Conservation (phyloP, 352 stramenopile genomes). For the Blastocystis sp. region DNA sequence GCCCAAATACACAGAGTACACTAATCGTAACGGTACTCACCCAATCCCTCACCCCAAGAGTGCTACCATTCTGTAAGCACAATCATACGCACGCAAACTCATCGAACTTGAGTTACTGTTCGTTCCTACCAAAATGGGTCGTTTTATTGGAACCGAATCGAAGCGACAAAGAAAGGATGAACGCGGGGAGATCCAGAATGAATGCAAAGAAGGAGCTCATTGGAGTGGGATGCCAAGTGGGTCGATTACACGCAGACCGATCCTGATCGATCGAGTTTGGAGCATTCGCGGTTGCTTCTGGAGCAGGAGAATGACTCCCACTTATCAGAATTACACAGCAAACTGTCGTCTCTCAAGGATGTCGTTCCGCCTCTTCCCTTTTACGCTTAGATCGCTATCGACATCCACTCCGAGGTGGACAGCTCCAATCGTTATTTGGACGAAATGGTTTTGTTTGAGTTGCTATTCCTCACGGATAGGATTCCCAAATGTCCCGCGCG, state of each 20-base stretch:
- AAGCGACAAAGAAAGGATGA: neutral
- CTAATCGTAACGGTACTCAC: no score
- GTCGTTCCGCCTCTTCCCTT: neutral
- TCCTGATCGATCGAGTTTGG: neutral
- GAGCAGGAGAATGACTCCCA: conserved; percentile 35
- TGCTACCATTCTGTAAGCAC: no score
- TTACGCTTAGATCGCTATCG: conserved; percentile 11
- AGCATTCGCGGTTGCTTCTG: neutral
- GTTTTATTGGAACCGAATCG: no score
- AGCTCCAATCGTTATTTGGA: conserved; percentile 13
- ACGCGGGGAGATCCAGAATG: neutral
- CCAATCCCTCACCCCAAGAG: no score
- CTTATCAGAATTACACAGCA: conserved; percentile 11
- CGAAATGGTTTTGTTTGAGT: neutral
- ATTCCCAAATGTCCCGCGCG: conserved; percentile 5
- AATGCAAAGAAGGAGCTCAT: conserved; percentile 16
- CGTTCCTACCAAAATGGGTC: no score
- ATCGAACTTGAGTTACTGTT: no score
- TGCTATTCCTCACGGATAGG: neutral
- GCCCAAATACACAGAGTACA: no score
- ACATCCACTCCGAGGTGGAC: conserved; percentile 17
- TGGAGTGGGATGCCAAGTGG: neutral
- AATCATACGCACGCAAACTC: no score
- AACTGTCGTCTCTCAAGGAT: conserved; percentile 41
- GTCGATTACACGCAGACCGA: neutral